Conservation (phyloP, 176 grass and related monocot genomes). For the Guadua angustifolia region DNA sequence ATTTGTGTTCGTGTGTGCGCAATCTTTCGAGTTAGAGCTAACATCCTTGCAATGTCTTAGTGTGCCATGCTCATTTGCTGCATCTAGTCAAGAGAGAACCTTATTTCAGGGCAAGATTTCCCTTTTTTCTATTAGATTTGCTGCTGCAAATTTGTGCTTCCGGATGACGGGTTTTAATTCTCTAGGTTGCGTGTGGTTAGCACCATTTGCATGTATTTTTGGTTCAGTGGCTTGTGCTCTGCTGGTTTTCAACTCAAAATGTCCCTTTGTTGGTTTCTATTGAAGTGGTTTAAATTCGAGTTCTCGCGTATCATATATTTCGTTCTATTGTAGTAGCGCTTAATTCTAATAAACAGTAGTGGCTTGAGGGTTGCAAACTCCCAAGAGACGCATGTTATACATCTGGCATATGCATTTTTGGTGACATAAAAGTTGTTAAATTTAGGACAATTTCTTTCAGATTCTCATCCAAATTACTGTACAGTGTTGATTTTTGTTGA, state of each 20-base stretch:
- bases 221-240: not conserved
- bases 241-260: not conserved
- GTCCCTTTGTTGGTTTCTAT: not conserved
- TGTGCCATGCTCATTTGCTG: not conserved
- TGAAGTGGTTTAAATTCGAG: not conserved
- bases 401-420: not conserved
- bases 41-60: not conserved
- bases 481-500: not conserved
- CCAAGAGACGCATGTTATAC: not conserved
- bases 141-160: not conserved
- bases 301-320: slow-evolving; percentile 12
- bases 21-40: too few species aligned
- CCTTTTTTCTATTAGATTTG: not conserved
- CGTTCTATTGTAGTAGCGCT: not conserved
- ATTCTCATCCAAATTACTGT: not conserved
- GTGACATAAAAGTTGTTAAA: not conserved
- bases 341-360: not conserved
- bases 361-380: not conserved
- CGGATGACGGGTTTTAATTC: not conserved
- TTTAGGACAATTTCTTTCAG: not conserved
- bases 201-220: not conserved
- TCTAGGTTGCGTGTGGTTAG: not conserved
- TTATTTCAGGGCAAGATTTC: not conserved
- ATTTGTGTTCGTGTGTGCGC: too few species aligned
- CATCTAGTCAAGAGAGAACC: not conserved